Percentiles rank a stretch among this genome's conserved stretches.
Conservation (phyloP, 148 eudicot species). For the Diospyros lotus region DNA sequence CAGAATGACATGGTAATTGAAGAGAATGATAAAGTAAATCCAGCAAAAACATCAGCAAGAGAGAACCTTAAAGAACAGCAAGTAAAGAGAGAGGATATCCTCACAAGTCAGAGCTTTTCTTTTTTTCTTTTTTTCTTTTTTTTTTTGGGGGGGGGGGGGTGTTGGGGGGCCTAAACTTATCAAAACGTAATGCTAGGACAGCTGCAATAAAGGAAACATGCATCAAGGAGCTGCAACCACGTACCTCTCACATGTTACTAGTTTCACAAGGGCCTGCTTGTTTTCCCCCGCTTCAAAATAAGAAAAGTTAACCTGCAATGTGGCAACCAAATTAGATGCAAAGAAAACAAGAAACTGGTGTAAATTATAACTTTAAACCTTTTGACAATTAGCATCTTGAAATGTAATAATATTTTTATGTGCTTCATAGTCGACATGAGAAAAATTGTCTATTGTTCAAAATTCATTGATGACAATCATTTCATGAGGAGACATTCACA, state of each 20-base stretch:
- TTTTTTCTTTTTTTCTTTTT: no score
- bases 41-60: no score
- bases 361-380: not conserved
- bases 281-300: slow-evolving; percentile 82
- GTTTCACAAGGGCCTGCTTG: slow-evolving; percentile 91
- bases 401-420: not conserved
- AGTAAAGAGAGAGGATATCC: no score
- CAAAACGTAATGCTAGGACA: not conserved
- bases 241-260: slow-evolving; percentile 83
- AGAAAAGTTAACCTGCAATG: slow-evolving; percentile 74
- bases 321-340: not conserved
- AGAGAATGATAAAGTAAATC: no score
- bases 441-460: not conserved
- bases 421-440: not conserved
- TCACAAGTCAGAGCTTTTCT: no score
- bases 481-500: no score
- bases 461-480: not conserved
- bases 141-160: no score
- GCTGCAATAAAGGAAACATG: not conserved
- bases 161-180: no score
- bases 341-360: not conserved
- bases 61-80: no score
- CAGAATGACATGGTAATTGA: no score
- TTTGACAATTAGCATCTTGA: not conserved
- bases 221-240: slow-evolving; percentile 5